Conservation (phyloP, 169 alveolate genomes). For the Babesia caballi region DNA sequence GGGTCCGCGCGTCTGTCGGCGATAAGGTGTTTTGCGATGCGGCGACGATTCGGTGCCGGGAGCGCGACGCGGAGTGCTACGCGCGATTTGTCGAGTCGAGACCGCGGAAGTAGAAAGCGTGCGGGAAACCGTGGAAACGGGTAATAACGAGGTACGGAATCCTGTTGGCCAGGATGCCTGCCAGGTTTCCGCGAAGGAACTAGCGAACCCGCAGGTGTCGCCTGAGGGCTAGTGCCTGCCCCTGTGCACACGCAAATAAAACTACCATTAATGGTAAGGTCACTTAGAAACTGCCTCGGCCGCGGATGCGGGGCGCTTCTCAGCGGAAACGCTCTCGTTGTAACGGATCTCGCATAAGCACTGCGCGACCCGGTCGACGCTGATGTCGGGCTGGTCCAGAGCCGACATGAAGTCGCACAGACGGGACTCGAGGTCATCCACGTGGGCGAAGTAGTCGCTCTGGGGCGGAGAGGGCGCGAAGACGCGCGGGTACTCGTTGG, state of each 20-base stretch:
- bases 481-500: not conserved
- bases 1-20: not conserved
- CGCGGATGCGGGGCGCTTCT: too few species aligned
- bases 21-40: not conserved
- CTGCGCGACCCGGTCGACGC: not conserved
- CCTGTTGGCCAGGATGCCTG: too few species aligned
- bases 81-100: not conserved
- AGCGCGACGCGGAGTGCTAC: not conserved
- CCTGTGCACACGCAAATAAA: too few species aligned
- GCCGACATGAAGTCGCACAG: not conserved
- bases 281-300: too few species aligned
- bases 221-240: too few species aligned
- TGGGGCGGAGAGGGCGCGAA: not conserved
- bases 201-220: too few species aligned
- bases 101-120: too few species aligned
- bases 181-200: too few species aligned
- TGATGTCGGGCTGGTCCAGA: not conserved
- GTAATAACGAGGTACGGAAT: too few species aligned
- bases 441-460: not conserved
- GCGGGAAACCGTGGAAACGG: too few species aligned
- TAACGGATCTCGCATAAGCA: slow-evolving; percentile 24
- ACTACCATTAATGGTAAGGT: too few species aligned
- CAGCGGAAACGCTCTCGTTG: too few species aligned
- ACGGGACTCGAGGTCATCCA: not conserved
- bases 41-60: not conserved